Conservation (phyloP, 306 rosid genomes). For the Chamaecrista fasciculata region DNA sequence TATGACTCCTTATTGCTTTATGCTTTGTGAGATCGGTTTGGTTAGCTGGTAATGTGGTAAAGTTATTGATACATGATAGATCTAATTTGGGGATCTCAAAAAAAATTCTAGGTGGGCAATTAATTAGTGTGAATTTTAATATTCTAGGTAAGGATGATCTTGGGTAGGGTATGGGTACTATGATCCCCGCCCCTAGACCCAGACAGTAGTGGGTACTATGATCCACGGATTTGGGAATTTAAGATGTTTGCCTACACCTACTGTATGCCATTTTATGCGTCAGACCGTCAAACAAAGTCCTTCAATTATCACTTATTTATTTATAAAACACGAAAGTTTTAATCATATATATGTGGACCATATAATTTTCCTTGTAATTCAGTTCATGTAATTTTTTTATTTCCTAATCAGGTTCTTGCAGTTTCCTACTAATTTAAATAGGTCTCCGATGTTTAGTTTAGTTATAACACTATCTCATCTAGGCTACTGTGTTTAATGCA, state of each 20-base stretch:
- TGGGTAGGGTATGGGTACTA: too few relatives aligned
- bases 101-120: background rate
- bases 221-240: background rate
- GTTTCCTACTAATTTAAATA: too few relatives aligned
- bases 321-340: background rate
- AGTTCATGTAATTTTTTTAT: too few relatives aligned
- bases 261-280: background rate
- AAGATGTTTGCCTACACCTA: background rate
- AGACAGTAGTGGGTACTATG: too few relatives aligned
- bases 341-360: too few relatives aligned
- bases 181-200: too few relatives aligned
- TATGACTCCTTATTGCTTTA: conserved; percentile 50
- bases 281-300: background rate
- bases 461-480: too few relatives aligned
- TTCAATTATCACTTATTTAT: background rate
- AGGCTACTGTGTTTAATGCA: too few relatives aligned
- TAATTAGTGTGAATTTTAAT: background rate
- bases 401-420: too few relatives aligned
- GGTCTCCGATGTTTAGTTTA: too few relatives aligned
- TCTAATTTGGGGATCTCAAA: conserved; percentile 3
- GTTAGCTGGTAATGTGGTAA: background rate
- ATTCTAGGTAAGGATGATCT: background rate
- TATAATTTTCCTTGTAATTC: too few relatives aligned
- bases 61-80: conserved; percentile 18
- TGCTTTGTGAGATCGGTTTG: conserved; percentile 18